These are phyloP conservation scores for Paracamarosporium sp. DNA, from an alignment of 2,329 filamentous ascomycete genomes.

Conservation along the genomic window DNA sequence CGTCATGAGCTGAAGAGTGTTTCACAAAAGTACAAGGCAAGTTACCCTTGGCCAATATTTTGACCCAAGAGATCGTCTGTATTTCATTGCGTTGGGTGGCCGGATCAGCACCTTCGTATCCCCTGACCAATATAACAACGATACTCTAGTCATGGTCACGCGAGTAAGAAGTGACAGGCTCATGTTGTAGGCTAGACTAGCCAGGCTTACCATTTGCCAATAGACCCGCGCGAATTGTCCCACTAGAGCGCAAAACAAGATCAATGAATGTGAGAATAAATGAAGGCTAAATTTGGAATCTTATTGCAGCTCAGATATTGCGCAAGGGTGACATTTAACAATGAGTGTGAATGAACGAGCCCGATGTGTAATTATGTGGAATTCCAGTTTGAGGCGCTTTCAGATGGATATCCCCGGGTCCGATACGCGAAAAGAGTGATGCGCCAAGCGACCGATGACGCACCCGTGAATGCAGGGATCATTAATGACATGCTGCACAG, in stretches of 20 bases:
- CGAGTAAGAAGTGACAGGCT: neutral
- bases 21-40: neutral
- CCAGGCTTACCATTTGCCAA: neutral
- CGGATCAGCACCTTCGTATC: slow-evolving; percentile 5
- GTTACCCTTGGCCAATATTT: neutral
- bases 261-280: neutral
- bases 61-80: neutral
- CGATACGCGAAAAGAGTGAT: neutral
- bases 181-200: neutral
- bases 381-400: too few relatives aligned
- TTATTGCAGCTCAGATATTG: neutral
- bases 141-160: neutral
- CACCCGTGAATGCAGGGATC: neutral
- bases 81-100: neutral
- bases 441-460: slow-evolving; percentile 3
- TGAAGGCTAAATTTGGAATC: neutral
- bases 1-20: neutral
- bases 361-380: neutral
- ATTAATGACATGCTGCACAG: neutral
- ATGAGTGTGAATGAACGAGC: neutral
- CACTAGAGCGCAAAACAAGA: neutral
- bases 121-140: slow-evolving; percentile 2
- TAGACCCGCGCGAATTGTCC: neutral
- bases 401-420: neutral
- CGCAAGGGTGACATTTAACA: neutral